Percentiles rank a stretch among this genome's conserved stretches.
phyloP scores from a whole-genome alignment of 1,284 basidiomycete genomes.

The Trametes polyzona region DNA sequence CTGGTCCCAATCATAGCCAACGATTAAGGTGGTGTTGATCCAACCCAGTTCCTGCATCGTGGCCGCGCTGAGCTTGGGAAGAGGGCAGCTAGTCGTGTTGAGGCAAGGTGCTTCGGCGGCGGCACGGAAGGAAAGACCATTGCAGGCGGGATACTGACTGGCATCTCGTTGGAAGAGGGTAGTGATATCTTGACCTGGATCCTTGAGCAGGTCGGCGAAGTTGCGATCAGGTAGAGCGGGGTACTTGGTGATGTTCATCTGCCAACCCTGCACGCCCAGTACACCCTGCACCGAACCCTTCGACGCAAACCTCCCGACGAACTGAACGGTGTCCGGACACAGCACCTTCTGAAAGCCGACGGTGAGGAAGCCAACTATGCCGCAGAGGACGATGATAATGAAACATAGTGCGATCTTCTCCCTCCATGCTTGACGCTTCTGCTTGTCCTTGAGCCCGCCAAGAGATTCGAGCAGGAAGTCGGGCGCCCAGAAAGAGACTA shows the following conservation, averaged over 20 bases:
- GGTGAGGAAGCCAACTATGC: conserved; percentile 87
- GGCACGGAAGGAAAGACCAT: conserved; percentile 60
- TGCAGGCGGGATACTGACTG: conserved; percentile 67
- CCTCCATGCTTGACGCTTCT: conserved; percentile 91
- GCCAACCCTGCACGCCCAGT: conserved; percentile 78
- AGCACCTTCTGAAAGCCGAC: conserved; percentile 94
- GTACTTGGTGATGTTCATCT: conserved; percentile 75
- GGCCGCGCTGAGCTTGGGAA: conserved; percentile 57
- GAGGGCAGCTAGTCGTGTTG: conserved; percentile 58
- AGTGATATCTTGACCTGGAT: conserved; percentile 88
- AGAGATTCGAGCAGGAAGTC: conserved; percentile 72
- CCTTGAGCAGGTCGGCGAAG: conserved; percentile 53
- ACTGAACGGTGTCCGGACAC: conserved; percentile 72
- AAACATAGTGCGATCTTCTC: conserved; percentile 96
- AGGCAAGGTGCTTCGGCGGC: conserved; percentile 81
- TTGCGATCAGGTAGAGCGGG: conserved; percentile 58
- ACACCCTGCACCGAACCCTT: conserved; percentile 62
- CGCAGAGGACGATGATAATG: conserved; percentile 82
- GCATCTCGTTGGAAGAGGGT: conserved; percentile 76
- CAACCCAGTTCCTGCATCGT: conserved; percentile 68
- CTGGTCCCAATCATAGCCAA: conserved; percentile 91
- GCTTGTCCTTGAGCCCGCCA: conserved; percentile 82
- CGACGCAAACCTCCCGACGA: conserved; percentile 68
- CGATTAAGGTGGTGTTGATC: conserved; percentile 62
- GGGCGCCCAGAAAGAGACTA: conserved; percentile 93